Base-by-base conservation (phyloP, 257 asterid species). In the Mitragyna speciosa region DNA sequence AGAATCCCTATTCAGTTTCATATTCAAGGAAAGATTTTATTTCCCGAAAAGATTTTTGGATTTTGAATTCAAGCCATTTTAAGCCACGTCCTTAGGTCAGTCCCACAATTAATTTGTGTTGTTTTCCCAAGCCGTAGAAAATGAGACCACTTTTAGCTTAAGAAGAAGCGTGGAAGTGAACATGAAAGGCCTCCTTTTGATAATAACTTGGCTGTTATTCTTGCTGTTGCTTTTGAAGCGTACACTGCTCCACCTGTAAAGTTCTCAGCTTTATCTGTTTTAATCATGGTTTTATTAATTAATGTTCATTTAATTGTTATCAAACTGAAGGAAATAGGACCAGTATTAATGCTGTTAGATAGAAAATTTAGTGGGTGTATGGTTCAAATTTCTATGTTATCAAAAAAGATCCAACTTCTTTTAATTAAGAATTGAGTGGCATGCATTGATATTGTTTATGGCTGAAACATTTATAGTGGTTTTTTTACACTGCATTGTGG, bases 141-240 rank as follows among this genome's bases (percentile, higher is more conserved):
- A 81, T 69, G 86, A 85, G 74, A 33, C 87, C 52, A n/a, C 82
- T 87, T 84, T 52, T 83, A 30, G 59, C 52, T 66, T n/a, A n/a
- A n/a, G 61, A 75, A 24, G 70, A 47, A 51, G 89, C 88, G 61
- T 43, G 51, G 7, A 41, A 54, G 15, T 68, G 94, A 80, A 54
- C 74, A 63, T 69, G 89, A 82, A 83, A 86, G 91, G 87, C 90
- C 91, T 81, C 88, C 88, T 22, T 95, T 93, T 84, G 99, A 95
- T 86, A 90, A 91, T 72, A 95, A 91, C 80, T 86, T 95, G 88
- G 99, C 98, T 39, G 98, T 95, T 73, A 88, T 93, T 88, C 97
- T 95, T 83, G 99, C 99, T 88, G 99, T 95, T 86, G 98, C 99
- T 12, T 95, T 95, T 88, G 99, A 95, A 85, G 97, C 99, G 79